These are phyloP conservation scores for Camptophora hylomeconis DNA, from an alignment of 2,329 filamentous ascomycete species.

Conservation along the genomic window DNA sequence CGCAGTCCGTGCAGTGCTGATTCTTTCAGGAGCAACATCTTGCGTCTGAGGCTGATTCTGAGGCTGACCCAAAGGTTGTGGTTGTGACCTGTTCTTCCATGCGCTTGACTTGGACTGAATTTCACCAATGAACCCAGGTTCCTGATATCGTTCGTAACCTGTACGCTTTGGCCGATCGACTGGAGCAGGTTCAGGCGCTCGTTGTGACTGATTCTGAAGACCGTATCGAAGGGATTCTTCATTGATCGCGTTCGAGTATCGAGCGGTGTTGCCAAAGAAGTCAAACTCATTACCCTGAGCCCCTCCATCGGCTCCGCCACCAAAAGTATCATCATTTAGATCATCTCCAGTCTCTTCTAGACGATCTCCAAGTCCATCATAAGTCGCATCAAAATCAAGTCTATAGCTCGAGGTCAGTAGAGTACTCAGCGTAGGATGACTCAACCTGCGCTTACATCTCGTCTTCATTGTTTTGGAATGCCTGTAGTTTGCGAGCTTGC, in stretches of 20 bases:
- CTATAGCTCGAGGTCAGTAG: constrained; percentile 32
- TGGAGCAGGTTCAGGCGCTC: constrained; percentile 24
- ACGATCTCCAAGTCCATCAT: constrained; percentile 83
- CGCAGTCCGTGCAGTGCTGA: constrained; percentile 16
- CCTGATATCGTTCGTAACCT: constrained; percentile 85
- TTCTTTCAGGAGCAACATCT: constrained; percentile 8
- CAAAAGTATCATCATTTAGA: constrained; percentile 96
- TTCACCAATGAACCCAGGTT: constrained; percentile 72
- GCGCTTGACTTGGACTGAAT: constrained; percentile 86
- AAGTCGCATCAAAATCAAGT: constrained; percentile 90
- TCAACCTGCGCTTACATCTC: constrained; percentile 36
- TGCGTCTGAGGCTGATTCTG: constrained; percentile 8
- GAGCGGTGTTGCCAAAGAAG: constrained; percentile 85
- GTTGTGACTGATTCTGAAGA: constrained; percentile 45
- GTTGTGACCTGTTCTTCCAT: constrained; percentile 58
- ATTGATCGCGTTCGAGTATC: constrained; percentile 71
- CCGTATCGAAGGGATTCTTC: constrained; percentile 81
- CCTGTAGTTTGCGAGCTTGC: constrained; percentile 34
- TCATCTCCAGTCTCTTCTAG: constrained; percentile 85
- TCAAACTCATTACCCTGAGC: constrained; percentile 71
- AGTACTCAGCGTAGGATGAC: neutral
- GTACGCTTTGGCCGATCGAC: constrained; percentile 52
- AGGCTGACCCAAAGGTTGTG: constrained; percentile 24
- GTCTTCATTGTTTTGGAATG: constrained; percentile 40
- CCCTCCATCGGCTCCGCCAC: constrained; percentile 33